Conservation (phyloP, 805 yeast species). For the Starmerella etchellsii region DNA sequence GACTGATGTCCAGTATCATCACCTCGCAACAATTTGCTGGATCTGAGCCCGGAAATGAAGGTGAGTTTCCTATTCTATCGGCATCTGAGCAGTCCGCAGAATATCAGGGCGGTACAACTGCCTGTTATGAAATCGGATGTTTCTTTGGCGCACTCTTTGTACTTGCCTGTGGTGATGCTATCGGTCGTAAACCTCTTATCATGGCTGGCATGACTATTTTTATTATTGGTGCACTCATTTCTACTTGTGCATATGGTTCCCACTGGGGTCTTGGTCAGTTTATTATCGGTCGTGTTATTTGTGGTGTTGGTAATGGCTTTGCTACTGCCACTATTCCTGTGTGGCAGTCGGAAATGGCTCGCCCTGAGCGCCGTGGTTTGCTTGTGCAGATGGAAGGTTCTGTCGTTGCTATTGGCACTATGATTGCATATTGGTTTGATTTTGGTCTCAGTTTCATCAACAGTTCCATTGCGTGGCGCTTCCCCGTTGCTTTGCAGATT, state of each 20-base stretch:
- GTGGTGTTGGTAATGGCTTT: conserved; percentile 67
- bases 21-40: conserved; percentile 46
- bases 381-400: conserved; percentile 61
- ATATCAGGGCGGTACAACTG: conserved; percentile 48
- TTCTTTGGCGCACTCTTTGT: conserved; percentile 59
- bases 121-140: conserved; percentile 57
- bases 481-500: conserved; percentile 68
- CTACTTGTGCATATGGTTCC: conserved; percentile 38
- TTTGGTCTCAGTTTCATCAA: conserved; percentile 54
- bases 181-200: conserved; percentile 56
- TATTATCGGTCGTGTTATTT: conserved; percentile 56
- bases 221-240: conserved; percentile 47
- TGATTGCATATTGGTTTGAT: conserved; percentile 64
- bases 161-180: conserved; percentile 44
- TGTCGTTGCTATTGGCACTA: conserved; percentile 58
- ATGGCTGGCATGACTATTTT: conserved; percentile 45
- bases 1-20: conserved; percentile 25
- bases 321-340: conserved; percentile 69
- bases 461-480: conserved; percentile 48
- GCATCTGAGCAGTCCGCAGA: conserved; percentile 37
- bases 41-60: too few species aligned
- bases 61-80: conserved; percentile 39
- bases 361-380: conserved; percentile 52
- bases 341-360: conserved; percentile 67
- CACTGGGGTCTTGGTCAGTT: conserved; percentile 48